Conservation (phyloP, 2,329 filamentous ascomycete genomes). For the Aspergillus sp. region DNA sequence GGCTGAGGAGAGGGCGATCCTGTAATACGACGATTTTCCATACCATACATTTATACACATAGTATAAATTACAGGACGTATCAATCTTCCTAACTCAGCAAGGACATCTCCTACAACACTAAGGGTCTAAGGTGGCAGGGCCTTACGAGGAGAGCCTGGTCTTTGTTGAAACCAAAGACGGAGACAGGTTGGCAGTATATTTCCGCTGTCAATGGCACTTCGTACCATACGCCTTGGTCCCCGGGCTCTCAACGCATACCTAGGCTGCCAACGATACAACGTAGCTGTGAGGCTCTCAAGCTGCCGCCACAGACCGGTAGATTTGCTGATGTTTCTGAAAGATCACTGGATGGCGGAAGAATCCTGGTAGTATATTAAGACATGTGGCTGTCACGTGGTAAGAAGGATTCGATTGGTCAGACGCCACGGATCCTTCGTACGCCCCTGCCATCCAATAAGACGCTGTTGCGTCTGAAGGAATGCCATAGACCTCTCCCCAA, state of each 20-base stretch:
- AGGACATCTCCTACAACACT: neutral
- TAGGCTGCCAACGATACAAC: neutral
- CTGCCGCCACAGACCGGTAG: neutral
- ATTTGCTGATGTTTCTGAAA: too few relatives aligned
- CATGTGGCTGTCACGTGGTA: slow-evolving; percentile 7
- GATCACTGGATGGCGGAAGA: neutral
- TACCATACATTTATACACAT: neutral
- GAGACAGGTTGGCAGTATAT: too few relatives aligned
- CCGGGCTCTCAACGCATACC: too few relatives aligned
- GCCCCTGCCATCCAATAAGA: neutral
- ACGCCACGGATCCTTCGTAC: slow-evolving; percentile 4
- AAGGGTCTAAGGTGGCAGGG: too few relatives aligned
- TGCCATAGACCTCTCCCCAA: neutral
- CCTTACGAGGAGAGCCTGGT: too few relatives aligned
- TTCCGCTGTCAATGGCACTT: too few relatives aligned
- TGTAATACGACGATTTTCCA: too few relatives aligned
- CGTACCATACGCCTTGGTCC: too few relatives aligned
- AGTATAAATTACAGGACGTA: too few relatives aligned
- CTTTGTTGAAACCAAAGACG: too few relatives aligned
- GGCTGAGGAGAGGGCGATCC: too few relatives aligned
- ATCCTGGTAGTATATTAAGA: neutral
- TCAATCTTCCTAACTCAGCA: neutral
- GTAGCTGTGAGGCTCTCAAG: neutral
- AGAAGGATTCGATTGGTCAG: neutral
- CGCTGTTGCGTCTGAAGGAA: neutral